Percentiles rank a stretch among this genome's conserved stretches.
These are phyloP conservation scores for Draba incana DNA, from an alignment of 345 rosid species.

Conservation along the genomic window DNA sequence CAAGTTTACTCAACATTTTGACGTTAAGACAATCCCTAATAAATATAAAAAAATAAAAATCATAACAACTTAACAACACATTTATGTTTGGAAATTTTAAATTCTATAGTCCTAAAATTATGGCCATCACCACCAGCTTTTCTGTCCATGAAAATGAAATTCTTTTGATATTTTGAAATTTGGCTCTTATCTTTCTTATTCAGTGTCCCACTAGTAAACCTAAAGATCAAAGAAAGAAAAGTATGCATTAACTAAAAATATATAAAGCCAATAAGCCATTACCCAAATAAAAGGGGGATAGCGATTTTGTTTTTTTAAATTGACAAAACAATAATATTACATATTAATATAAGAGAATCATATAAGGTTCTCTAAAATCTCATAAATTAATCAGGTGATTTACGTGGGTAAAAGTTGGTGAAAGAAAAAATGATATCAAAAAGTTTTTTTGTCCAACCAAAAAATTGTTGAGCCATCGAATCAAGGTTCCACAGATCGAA, in stretches of 20 bases:
- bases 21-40: slow-evolving; percentile 6
- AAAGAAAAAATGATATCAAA: slow-evolving; percentile 24
- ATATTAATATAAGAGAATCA: slow-evolving; percentile 17
- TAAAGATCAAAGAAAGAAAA: slow-evolving; percentile 41
- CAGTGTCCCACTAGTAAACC: slow-evolving; percentile 41
- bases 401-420: slow-evolving; percentile 39
- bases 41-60: no score
- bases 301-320: not conserved
- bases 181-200: slow-evolving; percentile 37
- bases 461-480: slow-evolving; percentile 34
- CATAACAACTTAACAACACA: slow-evolving; percentile 21
- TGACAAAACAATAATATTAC: no score
- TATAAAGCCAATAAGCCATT: slow-evolving; percentile 8
- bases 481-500: slow-evolving; percentile 7
- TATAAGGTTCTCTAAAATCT: slow-evolving; percentile 22
- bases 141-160: slow-evolving; percentile 26
- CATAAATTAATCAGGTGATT: slow-evolving; percentile 35
- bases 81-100: not conserved
- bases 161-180: slow-evolving; percentile 23
- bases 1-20: not conserved
- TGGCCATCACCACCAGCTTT: slow-evolving; percentile 35
- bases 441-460: slow-evolving; percentile 29
- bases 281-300: slow-evolving; percentile 29
- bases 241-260: slow-evolving; percentile 32
- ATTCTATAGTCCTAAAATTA: slow-evolving; percentile 27